phyloP scores from a whole-genome alignment of 208 protist species.

The Acanthamoeba royreba region DNA sequence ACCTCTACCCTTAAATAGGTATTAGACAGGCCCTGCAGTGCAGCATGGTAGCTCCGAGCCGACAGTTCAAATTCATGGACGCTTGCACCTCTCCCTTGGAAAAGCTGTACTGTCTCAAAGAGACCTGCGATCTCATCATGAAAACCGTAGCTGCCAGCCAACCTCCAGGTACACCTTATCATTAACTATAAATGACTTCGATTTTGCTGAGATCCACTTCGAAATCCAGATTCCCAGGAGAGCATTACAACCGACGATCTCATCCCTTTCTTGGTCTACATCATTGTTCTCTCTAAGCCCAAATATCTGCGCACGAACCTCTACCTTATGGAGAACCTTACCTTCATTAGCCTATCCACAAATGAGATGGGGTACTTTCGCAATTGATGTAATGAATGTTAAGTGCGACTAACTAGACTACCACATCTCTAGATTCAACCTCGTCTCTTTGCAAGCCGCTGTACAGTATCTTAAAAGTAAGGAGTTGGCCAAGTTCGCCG shows the following conservation, averaged over 20 bases:
- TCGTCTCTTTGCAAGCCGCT: background rate
- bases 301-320: background rate
- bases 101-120: background rate
- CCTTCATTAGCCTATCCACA: background rate
- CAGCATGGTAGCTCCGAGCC: background rate
- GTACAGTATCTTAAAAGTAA: conserved; percentile 5
- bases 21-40: background rate
- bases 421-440: background rate
- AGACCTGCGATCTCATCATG: conserved; percentile 30
- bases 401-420: background rate
- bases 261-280: background rate
- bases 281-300: background rate
- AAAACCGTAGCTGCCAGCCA: background rate
- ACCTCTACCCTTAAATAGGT: background rate
- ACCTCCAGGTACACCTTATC: background rate
- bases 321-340: conserved; percentile 12
- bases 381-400: background rate
- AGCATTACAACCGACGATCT: background rate
- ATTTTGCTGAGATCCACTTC: background rate
- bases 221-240: background rate
- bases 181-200: background rate
- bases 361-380: background rate
- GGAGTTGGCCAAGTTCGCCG: background rate
- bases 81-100: background rate
- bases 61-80: background rate